Evolutionary conservation across 2,329 filamentous ascomycete genomes (phyloP), one percentile per base, ranked within the genome.

Genomic region (Cladosporium sp.): DNA sequence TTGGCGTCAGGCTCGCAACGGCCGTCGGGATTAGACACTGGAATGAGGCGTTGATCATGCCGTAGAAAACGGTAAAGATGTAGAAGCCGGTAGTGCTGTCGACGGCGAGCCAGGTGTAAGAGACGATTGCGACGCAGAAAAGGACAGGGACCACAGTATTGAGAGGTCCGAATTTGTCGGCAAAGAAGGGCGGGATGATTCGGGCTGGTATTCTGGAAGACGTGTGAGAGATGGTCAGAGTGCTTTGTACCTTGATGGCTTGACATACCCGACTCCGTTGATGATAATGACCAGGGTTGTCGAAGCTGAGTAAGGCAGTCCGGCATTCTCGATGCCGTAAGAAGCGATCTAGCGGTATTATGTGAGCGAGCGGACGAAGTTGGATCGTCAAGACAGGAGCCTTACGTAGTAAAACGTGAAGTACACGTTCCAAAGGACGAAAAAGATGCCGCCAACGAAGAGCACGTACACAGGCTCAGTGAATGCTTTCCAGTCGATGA

Each of bases 101-200:
- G 1, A 85, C 79, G 0, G 72, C 75, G 3, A 76, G 72, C 83
- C 83, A 86, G 54, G 72, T 72, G 62, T 76, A 83, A 9, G 80
- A 63, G n/a, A 79, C 63, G 11, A 77, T 59, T 2, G 72, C 71
- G 1, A 79, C 68, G 13, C 70, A 53, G 11, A 75, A 62, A 3
- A 72, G 69, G 38, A 74, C 72, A 0, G 80, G 74, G 10, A 81
- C 72, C 19, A 81, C 69, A 1, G 74, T 73, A 59, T 84, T 84
- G 38, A 83, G 70, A 0, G 77, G 74, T 1, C 82, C 81, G 3
- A 78, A 68, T 13, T 68, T 72, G 63, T 84, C 80, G 1, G 80
- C 80, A 14, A 84, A 59, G 56, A 74, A 74, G 4, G 74, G 74
- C 0, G 77, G 74, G 0, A 81, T 60, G 0, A 81, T 64, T 1